Conservation (phyloP, 257 asterid species). For the Solanum bukasovii region DNA sequence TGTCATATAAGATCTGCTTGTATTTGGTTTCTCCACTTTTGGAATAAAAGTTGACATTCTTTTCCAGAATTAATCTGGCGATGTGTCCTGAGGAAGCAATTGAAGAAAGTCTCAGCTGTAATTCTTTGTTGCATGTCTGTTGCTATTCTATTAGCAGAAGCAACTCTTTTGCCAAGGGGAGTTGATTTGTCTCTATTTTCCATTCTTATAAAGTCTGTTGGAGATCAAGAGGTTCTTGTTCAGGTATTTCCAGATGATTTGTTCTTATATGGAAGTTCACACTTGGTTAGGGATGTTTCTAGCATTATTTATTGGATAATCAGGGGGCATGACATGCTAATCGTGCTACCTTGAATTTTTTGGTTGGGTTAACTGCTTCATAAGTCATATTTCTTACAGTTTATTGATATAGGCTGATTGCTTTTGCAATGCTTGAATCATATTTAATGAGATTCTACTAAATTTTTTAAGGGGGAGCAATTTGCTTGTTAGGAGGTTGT, state of each 20-base stretch:
- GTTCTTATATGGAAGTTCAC: background rate
- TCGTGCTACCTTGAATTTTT: background rate
- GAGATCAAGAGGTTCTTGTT: conserved; percentile 82
- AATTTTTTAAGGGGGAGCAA: background rate
- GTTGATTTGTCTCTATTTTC: conserved; percentile 96
- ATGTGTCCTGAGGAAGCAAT: conserved; percentile 71
- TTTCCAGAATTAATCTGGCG: conserved; percentile 83
- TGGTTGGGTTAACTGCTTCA: background rate
- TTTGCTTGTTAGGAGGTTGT: background rate
- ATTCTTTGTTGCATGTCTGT: conserved; percentile 93
- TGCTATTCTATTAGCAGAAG: conserved; percentile 92
- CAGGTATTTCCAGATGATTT: conserved; percentile 48
- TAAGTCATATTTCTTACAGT: background rate
- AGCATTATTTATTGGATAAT: background rate
- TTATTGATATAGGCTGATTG: background rate
- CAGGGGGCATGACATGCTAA: background rate
- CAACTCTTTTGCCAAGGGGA: conserved; percentile 87
- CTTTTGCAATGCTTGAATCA: background rate
- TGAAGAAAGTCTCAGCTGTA: conserved; percentile 57
- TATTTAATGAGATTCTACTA: background rate
- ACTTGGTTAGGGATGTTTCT: background rate
- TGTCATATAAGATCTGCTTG: background rate
- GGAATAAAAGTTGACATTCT: background rate
- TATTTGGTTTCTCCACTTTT: background rate
- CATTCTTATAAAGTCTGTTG: conserved; percentile 78